phyloP scores from a whole-genome alignment of 257 asterid species.

The Capsicum chinense region DNA sequence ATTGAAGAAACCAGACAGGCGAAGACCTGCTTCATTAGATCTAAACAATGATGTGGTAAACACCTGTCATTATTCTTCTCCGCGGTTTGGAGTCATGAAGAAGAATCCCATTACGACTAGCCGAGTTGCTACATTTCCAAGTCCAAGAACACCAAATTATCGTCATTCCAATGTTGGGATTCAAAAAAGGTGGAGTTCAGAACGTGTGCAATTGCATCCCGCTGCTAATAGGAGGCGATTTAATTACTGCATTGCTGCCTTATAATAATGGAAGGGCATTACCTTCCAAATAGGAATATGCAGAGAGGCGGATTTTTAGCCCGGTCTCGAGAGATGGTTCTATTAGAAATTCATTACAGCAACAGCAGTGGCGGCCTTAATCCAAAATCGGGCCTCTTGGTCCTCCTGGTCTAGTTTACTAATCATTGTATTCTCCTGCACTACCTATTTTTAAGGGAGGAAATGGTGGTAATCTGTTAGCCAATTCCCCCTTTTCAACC shows the following conservation, averaged over 20 bases:
- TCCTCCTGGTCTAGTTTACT: conserved; percentile 77
- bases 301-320: conserved; percentile 97
- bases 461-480: conserved; percentile 46
- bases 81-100: conserved; percentile 64
- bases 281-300: conserved; percentile 99
- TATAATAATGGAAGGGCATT: conserved; percentile 68
- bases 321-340: conserved; percentile 76
- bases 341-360: conserved; percentile 63
- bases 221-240: too few species aligned
- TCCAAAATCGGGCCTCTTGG: conserved; percentile 98
- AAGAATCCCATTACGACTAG: conserved; percentile 51
- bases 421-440: conserved; percentile 84
- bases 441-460: conserved; percentile 55
- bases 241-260: conserved; percentile 58
- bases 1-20: conserved; percentile 58
- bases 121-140: conserved; percentile 62
- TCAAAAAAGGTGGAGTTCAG: conserved; percentile 97
- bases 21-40: conserved; percentile 79
- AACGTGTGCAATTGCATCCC: conserved; percentile 58
- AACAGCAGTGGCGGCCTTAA: conserved; percentile 72
- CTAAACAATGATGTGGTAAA: conserved; percentile 58
- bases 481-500: conserved; percentile 71
- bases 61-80: conserved; percentile 61
- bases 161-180: conserved; percentile 62
- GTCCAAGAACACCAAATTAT: conserved; percentile 91